Percentiles rank a stretch among this genome's conserved stretches.
Conservation (phyloP, 108 stramenopile species). For the Nitzschia putrida region DNA sequence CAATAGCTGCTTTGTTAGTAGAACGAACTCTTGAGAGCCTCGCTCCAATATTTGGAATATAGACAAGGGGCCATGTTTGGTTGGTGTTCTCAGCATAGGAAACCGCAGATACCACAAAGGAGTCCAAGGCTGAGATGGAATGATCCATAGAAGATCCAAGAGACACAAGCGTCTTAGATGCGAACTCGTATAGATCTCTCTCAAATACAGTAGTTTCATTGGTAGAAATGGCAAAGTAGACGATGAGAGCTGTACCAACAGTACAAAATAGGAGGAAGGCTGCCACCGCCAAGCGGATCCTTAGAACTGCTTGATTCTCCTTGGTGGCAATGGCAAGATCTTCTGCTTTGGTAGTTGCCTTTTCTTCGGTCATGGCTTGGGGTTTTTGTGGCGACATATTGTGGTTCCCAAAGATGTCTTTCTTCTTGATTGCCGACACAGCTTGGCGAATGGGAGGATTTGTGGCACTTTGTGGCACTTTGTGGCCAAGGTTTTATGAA, state of each 20-base stretch:
- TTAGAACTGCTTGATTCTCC: no score
- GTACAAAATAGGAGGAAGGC: neutral
- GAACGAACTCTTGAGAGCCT: no score
- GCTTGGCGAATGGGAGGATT: no score
- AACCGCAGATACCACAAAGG: constrained; percentile 30
- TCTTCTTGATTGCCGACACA: no score
- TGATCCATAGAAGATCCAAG: neutral
- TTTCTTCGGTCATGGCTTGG: neutral
- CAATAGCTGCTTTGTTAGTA: no score
- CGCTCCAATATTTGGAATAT: constrained; percentile 42
- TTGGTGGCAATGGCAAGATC: no score
- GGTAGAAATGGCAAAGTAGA: neutral
- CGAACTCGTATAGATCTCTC: neutral
- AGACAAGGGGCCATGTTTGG: constrained; percentile 46
- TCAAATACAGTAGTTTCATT: neutral
- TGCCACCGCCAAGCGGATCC: no score
- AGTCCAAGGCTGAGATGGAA: constrained; percentile 32
- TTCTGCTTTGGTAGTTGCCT: neutral
- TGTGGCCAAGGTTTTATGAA: no score
- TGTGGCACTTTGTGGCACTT: no score
- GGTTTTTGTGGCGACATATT: no score
- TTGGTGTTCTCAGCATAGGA: constrained; percentile 7
- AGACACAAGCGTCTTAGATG: neutral
- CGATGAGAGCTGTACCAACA: neutral
- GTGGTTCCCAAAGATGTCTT: no score